Conservation (phyloP, 371 early-diverging fungal species). For the Mucor velutinosus region DNA sequence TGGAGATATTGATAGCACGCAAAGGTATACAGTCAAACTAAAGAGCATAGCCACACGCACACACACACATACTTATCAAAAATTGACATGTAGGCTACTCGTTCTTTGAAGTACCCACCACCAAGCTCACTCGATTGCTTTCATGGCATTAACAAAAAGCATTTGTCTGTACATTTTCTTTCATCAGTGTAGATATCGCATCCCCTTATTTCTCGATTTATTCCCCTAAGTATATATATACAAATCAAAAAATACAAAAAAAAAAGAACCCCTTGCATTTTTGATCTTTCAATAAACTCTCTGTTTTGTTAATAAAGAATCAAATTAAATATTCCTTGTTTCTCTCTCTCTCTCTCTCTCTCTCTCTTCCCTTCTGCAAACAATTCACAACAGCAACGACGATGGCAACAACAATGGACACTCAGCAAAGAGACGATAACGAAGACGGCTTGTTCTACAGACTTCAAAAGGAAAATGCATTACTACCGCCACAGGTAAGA, state of each 20-base stretch:
- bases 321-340: background rate
- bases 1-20: constrained; percentile 31
- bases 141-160: constrained; percentile 18
- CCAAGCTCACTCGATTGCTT: constrained; percentile 18
- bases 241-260: background rate
- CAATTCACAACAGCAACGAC: background rate
- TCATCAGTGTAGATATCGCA: background rate
- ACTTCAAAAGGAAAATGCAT: constrained; percentile 43
- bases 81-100: constrained; percentile 21
- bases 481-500: constrained; percentile 42
- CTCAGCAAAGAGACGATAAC: background rate
- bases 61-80: background rate
- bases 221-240: background rate
- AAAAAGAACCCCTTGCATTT: constrained; percentile 19
- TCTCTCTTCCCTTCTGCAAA: background rate
- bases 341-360: background rate
- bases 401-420: background rate
- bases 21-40: constrained; percentile 23
- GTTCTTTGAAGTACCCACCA: constrained; percentile 32
- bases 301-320: background rate
- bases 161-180: background rate
- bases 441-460: constrained; percentile 20
- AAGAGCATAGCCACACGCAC: too few relatives aligned
- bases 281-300: constrained; percentile 5
- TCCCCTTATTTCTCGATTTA: constrained; percentile 15